Percentiles rank a stretch among this genome's conserved stretches.
Evolutionary conservation across 768 basidiomycete genomes (phyloP).

Genomic region (Pulveroboletus sp.): DNA sequence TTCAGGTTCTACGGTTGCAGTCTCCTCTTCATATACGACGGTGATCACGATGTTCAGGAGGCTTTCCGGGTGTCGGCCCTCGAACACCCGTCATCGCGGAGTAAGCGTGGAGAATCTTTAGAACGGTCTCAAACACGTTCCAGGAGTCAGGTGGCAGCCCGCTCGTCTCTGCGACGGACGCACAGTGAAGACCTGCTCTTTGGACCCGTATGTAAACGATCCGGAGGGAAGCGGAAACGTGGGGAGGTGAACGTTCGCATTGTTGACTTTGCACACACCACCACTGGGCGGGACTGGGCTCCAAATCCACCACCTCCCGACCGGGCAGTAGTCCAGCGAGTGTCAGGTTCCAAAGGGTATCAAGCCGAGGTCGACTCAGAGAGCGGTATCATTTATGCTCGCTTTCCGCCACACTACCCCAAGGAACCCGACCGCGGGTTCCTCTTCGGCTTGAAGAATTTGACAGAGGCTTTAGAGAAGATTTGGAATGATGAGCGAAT

Average conservation of each 20-base stretch:
- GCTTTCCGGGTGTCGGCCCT: conserved; percentile 54
- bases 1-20: conserved; percentile 98
- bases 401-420: conserved; percentile 90
- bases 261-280: conserved; percentile 98
- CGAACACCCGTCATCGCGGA: conserved; percentile 61
- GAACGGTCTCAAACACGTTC: conserved; percentile 50
- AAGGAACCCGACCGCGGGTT: conserved; percentile 92
- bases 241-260: conserved; percentile 95
- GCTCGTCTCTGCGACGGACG: conserved; percentile 57
- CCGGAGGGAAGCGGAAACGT: conserved; percentile 62
- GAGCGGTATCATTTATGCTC: conserved; percentile 81
- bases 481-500: conserved; percentile 88
- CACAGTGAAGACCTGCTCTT: conserved; percentile 76
- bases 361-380: conserved; percentile 76
- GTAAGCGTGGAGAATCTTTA: conserved; percentile 73
- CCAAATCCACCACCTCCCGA: conserved; percentile 50
- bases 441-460: conserved; percentile 80
- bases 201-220: conserved; percentile 61
- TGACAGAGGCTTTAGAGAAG: conserved; percentile 68
- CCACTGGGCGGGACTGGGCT: conserved; percentile 89
- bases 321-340: conserved; percentile 38
- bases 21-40: conserved; percentile 95
- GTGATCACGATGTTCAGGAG: conserved; percentile 84
- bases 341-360: conserved; percentile 67
- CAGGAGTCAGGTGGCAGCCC: conserved; percentile 38